Evolutionary conservation across 805 yeast species (phyloP), one percentile per base, ranked within the genome.

Genomic region (Kodamaea kaohsiungensis): DNA sequence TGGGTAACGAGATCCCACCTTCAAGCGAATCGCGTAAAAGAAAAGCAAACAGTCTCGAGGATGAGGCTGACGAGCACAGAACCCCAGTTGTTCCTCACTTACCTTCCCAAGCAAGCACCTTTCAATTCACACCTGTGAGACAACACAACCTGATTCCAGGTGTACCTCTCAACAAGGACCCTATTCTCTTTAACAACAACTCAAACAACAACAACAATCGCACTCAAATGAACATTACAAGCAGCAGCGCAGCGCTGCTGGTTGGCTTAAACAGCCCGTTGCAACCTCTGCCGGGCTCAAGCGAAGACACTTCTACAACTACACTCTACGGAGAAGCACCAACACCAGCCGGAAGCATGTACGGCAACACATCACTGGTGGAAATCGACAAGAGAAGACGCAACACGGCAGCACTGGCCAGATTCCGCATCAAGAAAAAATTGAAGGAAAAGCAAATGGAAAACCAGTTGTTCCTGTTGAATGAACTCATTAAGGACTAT

Each of bases 321-420:
- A 52, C 50, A 17, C 39, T 42, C n/a, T 46, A 45, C 33, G 49
- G 48, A 10, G 50, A 43, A 17, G 48, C 30, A n/a, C 18, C 43
- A 7, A 51, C 55, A 5, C 38, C 49, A 6, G 25, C 33, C 16
- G 19, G 35, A 30, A 30, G 35, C 35, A 30, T 30, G 35, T 43
- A 48, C 46, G 53, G 51, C 15, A 35, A 45, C 46, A 19, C 43
- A 22, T 45, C 49, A 25, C 50, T 54, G 45, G 49, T 67, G 33
- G 76, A 71, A 38, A 53, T 66, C 30, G 86, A 83, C 56, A 84
- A 83, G 62, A 74, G 85, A 57, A 72, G 81, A 54, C 72, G 87
- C 57, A 84, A 84, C 63, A 83, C 89, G 1, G 83, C 84, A 3
- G 90, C 90, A 0, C 78, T 84, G 46, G 89, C 89, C 0, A 69